Percentiles rank a stretch among this genome's conserved stretches.
These are phyloP conservation scores for Xylariales sp. DNA, from an alignment of 2,329 filamentous ascomycete species.

Conservation along the genomic window DNA sequence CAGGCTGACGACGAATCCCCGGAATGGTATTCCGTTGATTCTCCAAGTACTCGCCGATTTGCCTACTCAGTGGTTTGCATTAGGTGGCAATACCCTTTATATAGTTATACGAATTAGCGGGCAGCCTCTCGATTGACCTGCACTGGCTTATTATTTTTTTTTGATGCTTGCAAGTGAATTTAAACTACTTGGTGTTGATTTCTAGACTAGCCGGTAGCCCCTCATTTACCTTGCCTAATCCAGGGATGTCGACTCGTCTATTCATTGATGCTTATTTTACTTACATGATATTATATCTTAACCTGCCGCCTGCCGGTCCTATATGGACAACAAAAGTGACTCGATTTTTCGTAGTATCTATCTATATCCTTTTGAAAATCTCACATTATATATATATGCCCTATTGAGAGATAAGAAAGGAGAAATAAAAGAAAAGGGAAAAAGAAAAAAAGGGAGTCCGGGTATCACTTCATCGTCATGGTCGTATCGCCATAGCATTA, in stretches of 20 bases:
- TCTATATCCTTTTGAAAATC: too few species aligned
- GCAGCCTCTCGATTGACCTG: background rate
- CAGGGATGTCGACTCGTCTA: background rate
- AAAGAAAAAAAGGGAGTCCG: background rate
- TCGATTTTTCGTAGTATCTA: too few species aligned
- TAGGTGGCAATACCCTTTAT: background rate
- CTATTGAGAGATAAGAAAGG: too few species aligned
- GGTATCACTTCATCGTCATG: constrained; percentile 32
- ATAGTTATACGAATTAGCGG: background rate
- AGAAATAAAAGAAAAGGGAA: background rate
- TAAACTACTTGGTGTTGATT: background rate
- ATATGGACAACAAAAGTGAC: too few species aligned
- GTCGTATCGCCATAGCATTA: constrained; percentile 6
- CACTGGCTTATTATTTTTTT: background rate
- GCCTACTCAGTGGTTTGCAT: too few species aligned
- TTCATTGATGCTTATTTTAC: background rate
- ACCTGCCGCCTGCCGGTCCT: too few species aligned
- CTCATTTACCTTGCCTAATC: background rate
- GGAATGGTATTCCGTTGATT: background rate
- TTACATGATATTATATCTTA: too few species aligned
- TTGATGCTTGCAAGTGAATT: background rate
- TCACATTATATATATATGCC: too few species aligned
- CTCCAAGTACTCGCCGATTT: background rate
- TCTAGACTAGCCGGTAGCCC: background rate
- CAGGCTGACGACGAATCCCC: background rate